Evolutionary conservation across 768 basidiomycete genomes (phyloP).

Genomic region (Rhodotorula taiwanensis): DNA sequence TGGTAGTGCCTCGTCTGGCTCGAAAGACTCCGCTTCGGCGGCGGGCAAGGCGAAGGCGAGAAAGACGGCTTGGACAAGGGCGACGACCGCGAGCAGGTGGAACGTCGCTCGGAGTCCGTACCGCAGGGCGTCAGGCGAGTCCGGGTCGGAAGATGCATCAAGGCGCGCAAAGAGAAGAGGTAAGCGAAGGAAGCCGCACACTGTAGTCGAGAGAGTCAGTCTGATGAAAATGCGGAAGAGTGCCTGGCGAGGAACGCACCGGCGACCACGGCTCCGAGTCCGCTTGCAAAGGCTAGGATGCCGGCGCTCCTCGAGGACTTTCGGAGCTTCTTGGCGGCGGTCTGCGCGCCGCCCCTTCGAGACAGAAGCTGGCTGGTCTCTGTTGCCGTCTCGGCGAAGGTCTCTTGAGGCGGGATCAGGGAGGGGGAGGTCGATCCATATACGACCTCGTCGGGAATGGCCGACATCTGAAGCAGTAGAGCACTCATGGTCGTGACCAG

Average conservation of each 20-base stretch:
- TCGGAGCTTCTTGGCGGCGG: not conserved
- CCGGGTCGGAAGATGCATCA: not conserved
- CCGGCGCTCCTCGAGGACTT: slow-evolving; percentile 12
- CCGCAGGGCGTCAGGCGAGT: not conserved
- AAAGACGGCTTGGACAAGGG: slow-evolving; percentile 1
- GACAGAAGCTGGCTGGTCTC: too few relatives aligned
- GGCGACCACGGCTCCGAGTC: slow-evolving; percentile 23
- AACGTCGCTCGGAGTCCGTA: slow-evolving; percentile 5
- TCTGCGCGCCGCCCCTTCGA: too few relatives aligned
- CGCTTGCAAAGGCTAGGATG: slow-evolving; percentile 21
- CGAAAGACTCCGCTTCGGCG: too few relatives aligned
- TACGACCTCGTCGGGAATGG: too few relatives aligned
- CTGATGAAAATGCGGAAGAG: too few relatives aligned
- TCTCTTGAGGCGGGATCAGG: too few relatives aligned
- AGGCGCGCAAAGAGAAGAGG: slow-evolving; percentile 1
- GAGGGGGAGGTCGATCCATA: too few relatives aligned
- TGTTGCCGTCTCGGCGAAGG: too few relatives aligned
- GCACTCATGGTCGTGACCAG: slow-evolving; percentile 19
- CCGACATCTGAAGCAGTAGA: not conserved
- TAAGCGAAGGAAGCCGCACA: slow-evolving; percentile 30
- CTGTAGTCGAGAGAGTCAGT: slow-evolving; percentile 1
- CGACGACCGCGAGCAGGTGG: slow-evolving; percentile 6
- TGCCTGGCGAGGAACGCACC: slow-evolving; percentile 10
- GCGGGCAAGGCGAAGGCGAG: slow-evolving; percentile 4
- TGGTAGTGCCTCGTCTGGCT: too few relatives aligned